Conservation (phyloP, 192 early-diverging fungal species). For the Backusella mclennaniae region DNA sequence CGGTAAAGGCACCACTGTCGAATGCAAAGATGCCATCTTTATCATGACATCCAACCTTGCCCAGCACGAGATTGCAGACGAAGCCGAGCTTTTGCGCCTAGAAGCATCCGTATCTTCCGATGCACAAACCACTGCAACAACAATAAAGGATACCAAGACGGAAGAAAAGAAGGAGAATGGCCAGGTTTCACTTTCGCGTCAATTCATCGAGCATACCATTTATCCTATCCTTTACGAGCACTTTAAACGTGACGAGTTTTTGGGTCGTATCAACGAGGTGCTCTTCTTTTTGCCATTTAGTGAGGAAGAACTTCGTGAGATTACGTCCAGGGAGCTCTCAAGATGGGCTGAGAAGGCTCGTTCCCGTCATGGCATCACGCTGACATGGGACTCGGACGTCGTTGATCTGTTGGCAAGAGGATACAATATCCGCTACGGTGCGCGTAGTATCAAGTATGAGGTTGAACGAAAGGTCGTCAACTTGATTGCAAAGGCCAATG, state of each 20-base stretch:
- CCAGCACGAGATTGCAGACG: constrained; percentile 46
- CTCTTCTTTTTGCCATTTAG: constrained; percentile 45
- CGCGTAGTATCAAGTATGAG: constrained; percentile 47
- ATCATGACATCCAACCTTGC: constrained; percentile 48
- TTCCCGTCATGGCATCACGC: constrained; percentile 38
- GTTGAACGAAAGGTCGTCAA: constrained; percentile 44
- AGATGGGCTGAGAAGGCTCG: constrained; percentile 43
- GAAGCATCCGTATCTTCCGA: constrained; percentile 34
- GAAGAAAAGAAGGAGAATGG: constrained; percentile 21
- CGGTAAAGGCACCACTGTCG: constrained; percentile 44
- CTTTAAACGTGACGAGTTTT: constrained; percentile 43
- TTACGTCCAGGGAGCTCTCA: constrained; percentile 31
- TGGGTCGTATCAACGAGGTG: constrained; percentile 48
- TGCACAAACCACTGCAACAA: constrained; percentile 23
- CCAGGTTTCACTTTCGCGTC: constrained; percentile 33
- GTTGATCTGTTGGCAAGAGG: constrained; percentile 35
- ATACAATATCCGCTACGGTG: constrained; percentile 47
- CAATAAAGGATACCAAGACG: background rate
- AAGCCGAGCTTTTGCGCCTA: constrained; percentile 39
- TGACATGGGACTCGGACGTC: constrained; percentile 39
- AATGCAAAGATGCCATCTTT: constrained; percentile 47
- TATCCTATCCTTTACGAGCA: constrained; percentile 46
- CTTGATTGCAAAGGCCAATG: constrained; percentile 43
- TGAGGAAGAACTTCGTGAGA: constrained; percentile 32
- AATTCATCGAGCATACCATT: constrained; percentile 40